Evolutionary conservation across 148 eudicot genomes (phyloP), one percentile per base, ranked within the genome.

Genomic region (Tetragonia tetragonoides): DNA sequence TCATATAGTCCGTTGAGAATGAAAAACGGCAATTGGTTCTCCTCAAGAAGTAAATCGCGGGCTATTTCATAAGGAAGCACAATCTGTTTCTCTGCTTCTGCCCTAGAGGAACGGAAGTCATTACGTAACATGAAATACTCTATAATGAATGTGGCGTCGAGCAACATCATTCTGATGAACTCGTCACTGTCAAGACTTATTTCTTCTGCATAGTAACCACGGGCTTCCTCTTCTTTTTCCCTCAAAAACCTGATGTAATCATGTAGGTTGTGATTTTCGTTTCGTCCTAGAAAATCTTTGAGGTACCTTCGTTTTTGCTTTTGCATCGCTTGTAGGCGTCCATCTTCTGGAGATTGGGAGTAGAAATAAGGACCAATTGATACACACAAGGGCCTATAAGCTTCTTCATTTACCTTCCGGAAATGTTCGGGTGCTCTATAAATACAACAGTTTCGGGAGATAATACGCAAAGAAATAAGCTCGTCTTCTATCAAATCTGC

Each of bases 11-110:
- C 46, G 12, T 75, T 34, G 42, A 79, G 70, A 21, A 76, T 38
- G 74, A 83, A 79, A 49, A 57, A 79, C 0, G 83, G 83, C 39
- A 83, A 41, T 72, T 83, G 85, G 38, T 83, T 79, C 59, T 79
- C 85, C 40, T 68, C 71, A 14, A 79, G 28, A 2, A 42, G 20
- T 70, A 83, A 10, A 39, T 83, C 84, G 4, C 40, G 68, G 24
- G 41, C 64, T 9, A 81, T 69, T 2, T 1, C 21, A 63, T n/a
- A 3, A 53, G 64, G 64, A 23, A 72, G 14, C 70, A 53, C 64
- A 4, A 66, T 23, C 40, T 40, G 65, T 4, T 62, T 23, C 7
- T 79, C 42, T 39, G 64, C 57, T 8, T 64, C 61, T 6, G 39
- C 18, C 34, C 34, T 12, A 28, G 54, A n/a, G 34, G 34, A 28